A percentile compares a stretch with the other conserved stretches of the same genome.
phyloP scores from a whole-genome alignment of 805 yeast species.

The Spathaspora gorwiae region DNA sequence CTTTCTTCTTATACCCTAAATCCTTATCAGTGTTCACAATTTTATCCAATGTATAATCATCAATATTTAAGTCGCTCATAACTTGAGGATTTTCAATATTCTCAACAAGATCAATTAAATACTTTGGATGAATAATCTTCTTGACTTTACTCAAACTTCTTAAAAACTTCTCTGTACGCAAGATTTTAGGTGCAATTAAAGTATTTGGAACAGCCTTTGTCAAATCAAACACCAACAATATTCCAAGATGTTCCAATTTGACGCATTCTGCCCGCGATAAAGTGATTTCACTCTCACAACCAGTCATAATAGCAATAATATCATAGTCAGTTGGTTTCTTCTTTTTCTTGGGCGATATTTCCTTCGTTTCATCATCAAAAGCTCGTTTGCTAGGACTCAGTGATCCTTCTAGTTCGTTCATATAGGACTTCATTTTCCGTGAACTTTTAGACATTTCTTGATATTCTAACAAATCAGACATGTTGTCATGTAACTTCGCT shows the following conservation, averaged over 20 bases:
- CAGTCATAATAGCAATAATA: constrained; percentile 56
- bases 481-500: constrained; percentile 59
- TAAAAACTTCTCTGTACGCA: constrained; percentile 84
- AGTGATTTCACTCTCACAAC: constrained; percentile 48
- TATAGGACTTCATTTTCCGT: constrained; percentile 33
- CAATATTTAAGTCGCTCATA: constrained; percentile 17
- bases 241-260: constrained; percentile 50
- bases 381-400: constrained; percentile 4
- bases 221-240: constrained; percentile 45
- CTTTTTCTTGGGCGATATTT: background rate
- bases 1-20: constrained; percentile 14
- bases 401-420: constrained; percentile 29
- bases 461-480: constrained; percentile 62
- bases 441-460: constrained; percentile 47
- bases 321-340: constrained; percentile 19
- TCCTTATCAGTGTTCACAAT: constrained; percentile 26
- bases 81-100: constrained; percentile 11
- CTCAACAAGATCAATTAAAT: constrained; percentile 42
- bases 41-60: constrained; percentile 34
- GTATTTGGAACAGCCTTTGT: constrained; percentile 36
- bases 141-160: constrained; percentile 56
- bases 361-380: constrained; percentile 1
- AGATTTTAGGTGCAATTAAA: constrained; percentile 73
- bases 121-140: constrained; percentile 53
- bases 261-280: constrained; percentile 40